A percentile compares a stretch with the other conserved stretches of the same genome.
Evolutionary conservation across 2,329 filamentous ascomycete genomes (phyloP).

Genomic region (Chrysoporthe puriensis): DNA sequence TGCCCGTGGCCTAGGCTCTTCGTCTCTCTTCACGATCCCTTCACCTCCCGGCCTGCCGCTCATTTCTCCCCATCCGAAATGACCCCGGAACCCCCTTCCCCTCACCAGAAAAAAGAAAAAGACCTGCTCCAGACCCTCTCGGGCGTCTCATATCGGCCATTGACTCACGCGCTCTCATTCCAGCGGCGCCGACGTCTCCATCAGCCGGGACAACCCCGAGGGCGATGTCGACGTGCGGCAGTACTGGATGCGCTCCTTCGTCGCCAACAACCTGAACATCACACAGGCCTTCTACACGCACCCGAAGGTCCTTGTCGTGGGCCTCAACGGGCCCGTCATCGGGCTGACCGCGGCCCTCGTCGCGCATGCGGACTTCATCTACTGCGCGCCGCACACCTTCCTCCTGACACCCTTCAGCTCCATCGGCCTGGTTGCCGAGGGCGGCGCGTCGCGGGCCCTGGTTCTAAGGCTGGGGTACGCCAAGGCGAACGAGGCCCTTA

Average conservation of each 20-base stretch:
- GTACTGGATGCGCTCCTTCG: conserved; percentile 72
- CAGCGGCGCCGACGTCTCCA: conserved; percentile 79
- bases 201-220: conserved; percentile 48
- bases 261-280: conserved; percentile 84
- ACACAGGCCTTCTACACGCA: conserved; percentile 91
- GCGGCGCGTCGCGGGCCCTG: conserved; percentile 77
- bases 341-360: conserved; percentile 85
- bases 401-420: conserved; percentile 90
- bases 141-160: conserved; percentile 14
- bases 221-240: conserved; percentile 44
- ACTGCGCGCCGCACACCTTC: conserved; percentile 79
- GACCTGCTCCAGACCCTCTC: background rate
- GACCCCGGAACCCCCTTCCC: background rate
- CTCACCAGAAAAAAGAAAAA: conserved; percentile 6
- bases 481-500: conserved; percentile 88
- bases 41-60: background rate
- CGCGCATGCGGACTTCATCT: conserved; percentile 89
- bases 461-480: conserved; percentile 78
- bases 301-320: conserved; percentile 89
- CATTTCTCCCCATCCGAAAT: conserved; percentile 1
- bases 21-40: conserved; percentile 17
- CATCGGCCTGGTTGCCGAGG: conserved; percentile 88
- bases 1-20: background rate
- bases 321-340: conserved; percentile 88
- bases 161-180: conserved; percentile 18